These are phyloP conservation scores for Penicillium sp. DNA, from an alignment of 2,329 filamentous ascomycete genomes.

Conservation along the genomic window DNA sequence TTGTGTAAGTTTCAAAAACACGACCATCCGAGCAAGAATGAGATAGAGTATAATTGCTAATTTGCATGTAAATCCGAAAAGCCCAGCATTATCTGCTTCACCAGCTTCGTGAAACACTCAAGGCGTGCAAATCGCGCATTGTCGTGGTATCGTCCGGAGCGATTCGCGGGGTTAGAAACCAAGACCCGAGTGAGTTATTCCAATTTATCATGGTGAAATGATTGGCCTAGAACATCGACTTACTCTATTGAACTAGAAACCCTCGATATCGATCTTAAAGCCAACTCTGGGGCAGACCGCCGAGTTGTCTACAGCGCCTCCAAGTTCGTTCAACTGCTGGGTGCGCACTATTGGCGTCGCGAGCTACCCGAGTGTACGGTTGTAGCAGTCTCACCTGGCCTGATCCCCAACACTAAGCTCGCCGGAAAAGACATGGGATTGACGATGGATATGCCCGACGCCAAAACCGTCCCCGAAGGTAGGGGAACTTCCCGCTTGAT, in stretches of 20 bases:
- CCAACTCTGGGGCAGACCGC: constrained; percentile 24
- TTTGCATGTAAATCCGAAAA: background rate
- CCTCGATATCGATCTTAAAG: constrained; percentile 27
- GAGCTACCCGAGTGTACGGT: constrained; percentile 24
- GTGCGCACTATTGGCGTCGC: constrained; percentile 31
- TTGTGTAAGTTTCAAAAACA: constrained; percentile 24
- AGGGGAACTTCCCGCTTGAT: background rate
- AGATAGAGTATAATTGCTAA: background rate
- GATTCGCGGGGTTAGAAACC: constrained; percentile 24
- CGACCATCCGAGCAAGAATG: background rate
- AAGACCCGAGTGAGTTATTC: constrained; percentile 24
- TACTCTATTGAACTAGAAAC: constrained; percentile 13
- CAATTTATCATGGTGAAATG: background rate
- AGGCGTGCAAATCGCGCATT: constrained; percentile 24
- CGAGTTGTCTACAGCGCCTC: constrained; percentile 28
- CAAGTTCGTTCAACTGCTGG: constrained; percentile 28
- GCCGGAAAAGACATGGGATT: constrained; percentile 17
- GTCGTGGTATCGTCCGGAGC: constrained; percentile 31
- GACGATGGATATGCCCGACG: constrained; percentile 29
- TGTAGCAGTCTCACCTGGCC: constrained; percentile 30
- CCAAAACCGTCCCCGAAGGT: constrained; percentile 31
- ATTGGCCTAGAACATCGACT: background rate
- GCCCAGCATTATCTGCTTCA: constrained; percentile 29
- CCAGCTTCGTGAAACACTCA: constrained; percentile 19
- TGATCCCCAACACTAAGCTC: constrained; percentile 26